phyloP scores from a whole-genome alignment of 1,284 basidiomycete species.

The Apiotrichum montevideense region DNA sequence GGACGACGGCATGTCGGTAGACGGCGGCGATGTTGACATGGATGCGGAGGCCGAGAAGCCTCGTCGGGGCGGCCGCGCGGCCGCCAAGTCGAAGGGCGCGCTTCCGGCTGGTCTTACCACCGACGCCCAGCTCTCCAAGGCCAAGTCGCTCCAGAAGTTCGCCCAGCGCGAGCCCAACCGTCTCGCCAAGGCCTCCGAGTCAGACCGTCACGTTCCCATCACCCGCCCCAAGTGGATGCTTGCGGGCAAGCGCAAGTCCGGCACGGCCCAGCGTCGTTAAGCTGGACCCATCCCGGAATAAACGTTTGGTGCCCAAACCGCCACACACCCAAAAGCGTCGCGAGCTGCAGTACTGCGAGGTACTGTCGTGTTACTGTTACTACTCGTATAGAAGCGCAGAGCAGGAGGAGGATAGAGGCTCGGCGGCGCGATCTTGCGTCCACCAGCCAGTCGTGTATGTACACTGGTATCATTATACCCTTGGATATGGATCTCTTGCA shows the following conservation, averaged over 20 bases:
- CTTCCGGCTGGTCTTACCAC: constrained; percentile 65
- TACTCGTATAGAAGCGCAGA: background rate
- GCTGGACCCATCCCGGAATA: no score
- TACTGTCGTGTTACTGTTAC: background rate
- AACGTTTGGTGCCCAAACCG: no score
- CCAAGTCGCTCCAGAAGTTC: constrained; percentile 71
- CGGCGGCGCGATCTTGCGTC: background rate
- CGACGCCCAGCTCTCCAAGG: constrained; percentile 70
- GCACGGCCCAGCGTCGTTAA: constrained; percentile 76
- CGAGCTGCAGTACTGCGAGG: no score
- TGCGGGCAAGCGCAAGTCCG: constrained; percentile 78
- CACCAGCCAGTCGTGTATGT: constrained; percentile 3
- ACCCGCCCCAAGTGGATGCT: constrained; percentile 56
- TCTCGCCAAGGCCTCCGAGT: constrained; percentile 81
- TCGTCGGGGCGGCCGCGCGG: constrained; percentile 1
- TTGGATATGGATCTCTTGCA: constrained; percentile 5
- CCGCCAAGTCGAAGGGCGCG: constrained; percentile 22
- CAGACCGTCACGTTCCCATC: constrained; percentile 57
- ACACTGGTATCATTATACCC: constrained; percentile 5
- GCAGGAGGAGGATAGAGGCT: background rate
- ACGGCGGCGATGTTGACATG: constrained; percentile 8
- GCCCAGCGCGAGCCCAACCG: constrained; percentile 78
- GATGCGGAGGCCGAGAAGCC: constrained; percentile 3
- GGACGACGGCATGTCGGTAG: constrained; percentile 3
- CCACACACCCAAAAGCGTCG: no score